Base-by-base conservation (phyloP, 2,329 filamentous ascomycete species). In the Aspergillus sp. region DNA sequence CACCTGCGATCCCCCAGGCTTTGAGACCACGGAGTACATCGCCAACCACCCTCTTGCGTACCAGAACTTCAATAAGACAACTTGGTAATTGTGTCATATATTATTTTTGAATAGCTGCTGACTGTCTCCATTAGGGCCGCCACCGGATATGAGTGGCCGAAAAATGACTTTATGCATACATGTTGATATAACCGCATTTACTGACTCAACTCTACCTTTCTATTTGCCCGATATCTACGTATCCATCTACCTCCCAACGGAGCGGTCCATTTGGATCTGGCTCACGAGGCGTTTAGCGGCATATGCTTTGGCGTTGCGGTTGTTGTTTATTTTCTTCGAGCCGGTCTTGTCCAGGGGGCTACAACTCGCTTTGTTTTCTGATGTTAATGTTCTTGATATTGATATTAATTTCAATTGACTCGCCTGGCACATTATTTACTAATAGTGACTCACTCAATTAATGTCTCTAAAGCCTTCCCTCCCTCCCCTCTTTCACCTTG, bases 11-110 rank as follows among this genome's bases (percentile, higher is more conserved):
- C 88, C 88, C 3, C 77, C 79, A 0, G 87, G 83, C 0, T 90
- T 86, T 67, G 81, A 83, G 55, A 90, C 88, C 0, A 90, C 87
- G 0, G 68, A 80, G 2, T 90, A 90, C 70, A 90, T 90, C 68
- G 76, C 76, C 49, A 74, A 81, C 1, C 87, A 90, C 66, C 78
- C 80, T 2, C 78, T 82, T 56, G 81, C 85, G 3, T 90, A 90
- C 66, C 74, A 76, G 55, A 88, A 89, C 67, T 76, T 79, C 27
- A 90, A 90, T 66, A 66, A 85, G 59, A 90, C 88, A 8, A 73
- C 74, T 54, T 89, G 87, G 86, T 86, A 80, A 53, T 71, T 67
- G 33, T 6, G 48, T 43, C 33, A 52, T 21, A 2, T 8, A 31
- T 37, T 35, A n/a, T 39, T 19, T 35, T 25, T 41, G 43, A 27